phyloP scores from a whole-genome alignment of 495 filamentous ascomycete genomes.

The Trichoderma erinaceum region DNA sequence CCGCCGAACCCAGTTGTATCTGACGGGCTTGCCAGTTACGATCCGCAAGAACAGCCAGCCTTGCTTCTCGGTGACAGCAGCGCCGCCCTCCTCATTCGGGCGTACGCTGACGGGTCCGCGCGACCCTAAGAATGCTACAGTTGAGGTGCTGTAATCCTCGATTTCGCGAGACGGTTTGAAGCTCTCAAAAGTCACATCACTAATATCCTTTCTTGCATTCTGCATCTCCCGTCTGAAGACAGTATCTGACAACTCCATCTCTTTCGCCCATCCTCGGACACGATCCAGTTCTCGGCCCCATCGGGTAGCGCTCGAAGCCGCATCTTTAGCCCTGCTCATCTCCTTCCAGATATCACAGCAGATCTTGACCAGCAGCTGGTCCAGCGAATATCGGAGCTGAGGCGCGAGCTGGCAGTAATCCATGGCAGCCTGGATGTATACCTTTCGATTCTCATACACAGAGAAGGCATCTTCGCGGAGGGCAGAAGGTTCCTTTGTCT shows the following conservation, averaged over 20 bases:
- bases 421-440: slow-evolving; percentile 85
- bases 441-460: slow-evolving; percentile 86
- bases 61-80: slow-evolving; percentile 68
- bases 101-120: slow-evolving; percentile 56
- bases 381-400: slow-evolving; percentile 70
- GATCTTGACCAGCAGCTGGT: slow-evolving; percentile 75
- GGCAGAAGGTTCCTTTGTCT: slow-evolving; percentile 86
- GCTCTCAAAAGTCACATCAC: slow-evolving; percentile 64
- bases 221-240: slow-evolving; percentile 74
- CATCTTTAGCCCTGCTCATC: slow-evolving; percentile 60
- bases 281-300: slow-evolving; percentile 77
- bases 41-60: slow-evolving; percentile 87
- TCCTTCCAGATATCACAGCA: slow-evolving; percentile 84
- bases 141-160: slow-evolving; percentile 84
- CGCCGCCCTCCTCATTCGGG: slow-evolving; percentile 38
- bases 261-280: slow-evolving; percentile 82
- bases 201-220: slow-evolving; percentile 72
- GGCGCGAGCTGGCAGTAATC: slow-evolving; percentile 87
- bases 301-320: slow-evolving; percentile 52
- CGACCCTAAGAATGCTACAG: slow-evolving; percentile 75
- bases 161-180: slow-evolving; percentile 80
- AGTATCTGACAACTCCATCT: slow-evolving; percentile 80
- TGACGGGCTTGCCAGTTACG: slow-evolving; percentile 77
- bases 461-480: slow-evolving; percentile 93
- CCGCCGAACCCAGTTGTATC: slow-evolving; percentile 77